Evolutionary conservation across 805 yeast species (phyloP), one percentile per base, ranked within the genome.

Genomic region (Metahyphopichia silvanorum): DNA sequence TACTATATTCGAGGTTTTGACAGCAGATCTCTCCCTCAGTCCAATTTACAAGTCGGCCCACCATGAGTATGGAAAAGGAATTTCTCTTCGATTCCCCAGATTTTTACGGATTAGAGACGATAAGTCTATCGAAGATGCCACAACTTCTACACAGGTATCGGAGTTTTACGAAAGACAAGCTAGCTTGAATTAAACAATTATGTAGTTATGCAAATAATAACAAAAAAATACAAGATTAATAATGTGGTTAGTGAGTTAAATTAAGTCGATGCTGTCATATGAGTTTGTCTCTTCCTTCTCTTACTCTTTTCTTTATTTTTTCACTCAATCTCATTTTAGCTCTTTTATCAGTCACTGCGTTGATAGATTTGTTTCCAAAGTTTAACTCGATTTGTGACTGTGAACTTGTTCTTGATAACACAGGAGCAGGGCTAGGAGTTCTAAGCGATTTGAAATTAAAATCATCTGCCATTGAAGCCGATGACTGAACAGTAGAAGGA

Each of bases 21-120:
- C 95, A 1, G 98, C 98, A 0, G 97, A 89, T 59, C 69, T 89
- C 32, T 84, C 95, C 0, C 69, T 87, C 36, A 82, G 94, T 32
- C 98, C 98, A 0, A 69, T 86, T 4, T 89, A 89, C 57, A 86
- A 86, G 50, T 94, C 96, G 0, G 96, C 93, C 4, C 74, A 73
- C 18, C 68, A 70, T 17, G 76, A 76, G 31, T 73, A 79, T 37
- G 94, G 87, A 1, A 80, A 80, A 52, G 98, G 98, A 18, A 77
- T 89, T 3, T 85, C 95, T 3, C 63, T 89, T 35, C 66, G 98
- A 46, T 89, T 89, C 50, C 98, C 98, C 2, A 66, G 98, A 43
- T 88, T 89, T 43, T 51, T 89, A 2, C 67, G 94, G 35, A 66
- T 84, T 14, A 72, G 98, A 52, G 96, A 87, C 25, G 98, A 89